These are phyloP conservation scores for Pseudonectria foliicola DNA, from an alignment of 2,329 filamentous ascomycete genomes.

Conservation along the genomic window DNA sequence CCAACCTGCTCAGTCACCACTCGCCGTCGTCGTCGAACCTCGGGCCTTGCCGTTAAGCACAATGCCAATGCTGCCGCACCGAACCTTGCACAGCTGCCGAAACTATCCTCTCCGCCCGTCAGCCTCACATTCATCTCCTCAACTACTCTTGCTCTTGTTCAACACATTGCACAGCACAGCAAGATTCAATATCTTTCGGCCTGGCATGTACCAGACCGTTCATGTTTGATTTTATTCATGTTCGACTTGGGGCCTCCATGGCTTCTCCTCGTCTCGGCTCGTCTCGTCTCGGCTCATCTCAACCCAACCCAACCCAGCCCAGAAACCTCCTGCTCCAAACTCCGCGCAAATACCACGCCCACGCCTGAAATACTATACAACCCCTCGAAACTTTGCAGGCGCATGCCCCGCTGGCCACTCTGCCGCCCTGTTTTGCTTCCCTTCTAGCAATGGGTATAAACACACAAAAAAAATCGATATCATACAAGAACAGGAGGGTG, in stretches of 20 bases:
- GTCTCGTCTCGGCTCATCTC: background rate
- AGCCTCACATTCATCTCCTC: background rate
- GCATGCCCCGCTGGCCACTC: slow-evolving; percentile 4
- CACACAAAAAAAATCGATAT: slow-evolving; percentile 17
- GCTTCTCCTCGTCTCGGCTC: background rate
- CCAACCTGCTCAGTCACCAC: too few species aligned
- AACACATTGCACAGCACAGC: too few species aligned
- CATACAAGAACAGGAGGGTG: slow-evolving; percentile 14
- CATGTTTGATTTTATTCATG: too few species aligned
- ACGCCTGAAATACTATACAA: slow-evolving; percentile 20
- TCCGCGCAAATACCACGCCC: slow-evolving; percentile 29
- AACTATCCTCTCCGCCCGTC: background rate
- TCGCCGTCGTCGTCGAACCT: too few species aligned
- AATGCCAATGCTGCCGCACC: too few species aligned
- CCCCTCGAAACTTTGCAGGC: slow-evolving; percentile 7
- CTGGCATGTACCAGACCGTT: too few species aligned
- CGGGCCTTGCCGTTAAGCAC: too few species aligned
- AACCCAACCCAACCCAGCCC: slow-evolving; percentile 3
- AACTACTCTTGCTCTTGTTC: background rate
- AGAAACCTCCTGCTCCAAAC: slow-evolving; percentile 26
- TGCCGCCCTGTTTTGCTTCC: slow-evolving; percentile 1
- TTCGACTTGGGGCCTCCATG: too few species aligned
- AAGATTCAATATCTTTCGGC: too few species aligned
- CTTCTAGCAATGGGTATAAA: slow-evolving; percentile 21
- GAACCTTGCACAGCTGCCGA: too few species aligned